Base-by-base conservation (phyloP, 768 basidiomycete genomes). In the Lentinula aciculospora region DNA sequence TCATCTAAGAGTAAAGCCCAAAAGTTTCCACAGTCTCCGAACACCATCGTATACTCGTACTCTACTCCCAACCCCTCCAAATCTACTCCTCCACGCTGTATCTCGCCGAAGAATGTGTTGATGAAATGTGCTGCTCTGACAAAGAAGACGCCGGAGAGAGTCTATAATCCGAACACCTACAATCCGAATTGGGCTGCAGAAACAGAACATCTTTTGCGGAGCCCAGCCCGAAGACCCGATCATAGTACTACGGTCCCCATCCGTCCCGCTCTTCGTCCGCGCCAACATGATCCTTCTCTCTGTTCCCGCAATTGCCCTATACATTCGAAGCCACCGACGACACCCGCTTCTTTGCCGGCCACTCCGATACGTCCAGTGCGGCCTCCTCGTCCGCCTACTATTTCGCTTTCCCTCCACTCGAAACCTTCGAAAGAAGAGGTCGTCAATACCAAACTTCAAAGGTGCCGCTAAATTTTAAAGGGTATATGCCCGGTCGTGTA, bases 351-450 rank as follows among this genome's bases (percentile, higher is more conserved):
- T 39, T 8, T 13, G 0, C 23, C 51, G 7, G 36, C 9, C 23
- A 1, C 25, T 17, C 8, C 47, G 12, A 17, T 3, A 17, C 51
- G 36, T 39, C 23, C 46, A 2, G 46, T 47, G 9, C 25, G 46
- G n/a, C 46, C 46, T 1, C 46, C 29, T 47, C 46, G 46, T n/a
- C 46, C 46, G 9, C 51, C 51, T 36, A 53, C 51, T 17, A 37
- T 39, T 28, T 47, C 46, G 13, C 51, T 53, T 37, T 53, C 51
- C n/a, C 25, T 53, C 34, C 36, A 53, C 36, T 53, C 51, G 19
- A n/a, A 23, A 9, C 29, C 28, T 51, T 49, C 48, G 15, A 32
- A 32, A 21, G 49, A 51, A 31, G 49, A 51, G 21, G 23, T 51
- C 17, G 34, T 51, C 31, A 27, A 36, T 34, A 53, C n/a, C 39